Evolutionary conservation across 768 basidiomycete species (phyloP).

Genomic region (Scleroderma bovista): DNA sequence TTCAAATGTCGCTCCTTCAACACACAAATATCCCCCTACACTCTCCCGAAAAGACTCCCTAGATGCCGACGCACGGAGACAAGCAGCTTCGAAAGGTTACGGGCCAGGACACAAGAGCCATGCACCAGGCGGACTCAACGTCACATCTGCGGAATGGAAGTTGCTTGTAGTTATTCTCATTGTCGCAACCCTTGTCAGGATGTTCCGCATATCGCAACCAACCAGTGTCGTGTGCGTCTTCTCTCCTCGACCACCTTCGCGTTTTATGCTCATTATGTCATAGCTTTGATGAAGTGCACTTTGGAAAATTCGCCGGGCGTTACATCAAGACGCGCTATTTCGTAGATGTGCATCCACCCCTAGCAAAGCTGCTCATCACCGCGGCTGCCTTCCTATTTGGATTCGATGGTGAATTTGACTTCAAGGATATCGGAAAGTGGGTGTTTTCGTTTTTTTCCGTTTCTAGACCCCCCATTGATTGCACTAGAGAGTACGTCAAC

Average conservation of each 20-base stretch:
- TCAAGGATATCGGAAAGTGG: conserved; percentile 95
- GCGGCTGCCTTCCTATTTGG: conserved; percentile 83
- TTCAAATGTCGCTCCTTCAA: conserved; percentile 27
- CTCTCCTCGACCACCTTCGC: background rate
- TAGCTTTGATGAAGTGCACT: conserved; percentile 98
- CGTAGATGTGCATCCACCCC: conserved; percentile 94
- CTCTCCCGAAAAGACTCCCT: conserved; percentile 50
- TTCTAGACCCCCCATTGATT: conserved; percentile 3
- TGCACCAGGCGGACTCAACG: conserved; percentile 55
- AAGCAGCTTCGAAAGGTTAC: conserved; percentile 63
- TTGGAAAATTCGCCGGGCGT: conserved; percentile 92
- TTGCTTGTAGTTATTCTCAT: conserved; percentile 60
- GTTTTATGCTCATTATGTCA: background rate
- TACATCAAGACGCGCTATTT: conserved; percentile 92
- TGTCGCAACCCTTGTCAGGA: conserved; percentile 73
- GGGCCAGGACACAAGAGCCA: conserved; percentile 43
- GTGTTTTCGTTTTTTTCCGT: conserved; percentile 21
- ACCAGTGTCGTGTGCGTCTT: conserved; percentile 83
- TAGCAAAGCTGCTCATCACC: conserved; percentile 94
- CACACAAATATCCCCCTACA: conserved; percentile 57
- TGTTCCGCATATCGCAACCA: conserved; percentile 82
- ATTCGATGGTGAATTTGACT: conserved; percentile 92
- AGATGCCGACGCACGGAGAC: conserved; percentile 70
- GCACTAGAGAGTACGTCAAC: conserved; percentile 64
- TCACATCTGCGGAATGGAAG: conserved; percentile 73